Conservation (phyloP, 1,284 basidiomycete species). For the Hymenochaete sp. region DNA sequence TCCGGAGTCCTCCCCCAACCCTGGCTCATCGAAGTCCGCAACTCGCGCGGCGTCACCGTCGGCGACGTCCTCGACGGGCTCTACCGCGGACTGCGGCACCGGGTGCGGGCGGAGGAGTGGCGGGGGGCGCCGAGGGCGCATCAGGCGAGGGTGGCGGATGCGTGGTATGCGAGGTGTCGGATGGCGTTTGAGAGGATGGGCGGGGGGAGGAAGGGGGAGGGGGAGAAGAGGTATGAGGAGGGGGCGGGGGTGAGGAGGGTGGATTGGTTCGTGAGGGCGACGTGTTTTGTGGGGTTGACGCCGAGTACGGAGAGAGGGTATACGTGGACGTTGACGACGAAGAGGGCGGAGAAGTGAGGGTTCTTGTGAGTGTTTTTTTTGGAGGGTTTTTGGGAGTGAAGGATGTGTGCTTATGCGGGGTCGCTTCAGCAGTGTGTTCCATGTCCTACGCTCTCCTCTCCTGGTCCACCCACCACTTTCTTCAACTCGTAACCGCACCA, state of each 20-base stretch:
- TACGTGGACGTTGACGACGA: conserved; percentile 35
- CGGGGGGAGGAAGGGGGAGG: conserved; percentile 21
- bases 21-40: conserved; percentile 34
- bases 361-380: too few species aligned
- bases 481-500: too few species aligned
- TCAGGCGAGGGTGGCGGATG: conserved; percentile 30
- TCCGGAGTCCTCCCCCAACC: conserved; percentile 36
- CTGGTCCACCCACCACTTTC: too few species aligned
- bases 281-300: conserved; percentile 42
- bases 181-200: conserved; percentile 26
- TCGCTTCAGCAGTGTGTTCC: too few species aligned
- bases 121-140: conserved; percentile 33
- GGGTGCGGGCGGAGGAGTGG: conserved; percentile 35
- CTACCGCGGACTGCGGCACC: conserved; percentile 30
- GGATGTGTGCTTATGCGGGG: too few species aligned
- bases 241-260: conserved; percentile 36
- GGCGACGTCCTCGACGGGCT: conserved; percentile 39
- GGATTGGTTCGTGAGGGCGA: conserved; percentile 40
- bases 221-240: conserved; percentile 23
- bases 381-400: too few species aligned
- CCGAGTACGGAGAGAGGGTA: conserved; percentile 28
- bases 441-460: too few species aligned
- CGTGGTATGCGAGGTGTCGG: conserved; percentile 37
- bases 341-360: conserved; percentile 15
- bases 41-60: conserved; percentile 38